These are phyloP conservation scores for Taxawa tesnikishii DNA, from an alignment of 2,329 filamentous ascomycete species.

Conservation along the genomic window DNA sequence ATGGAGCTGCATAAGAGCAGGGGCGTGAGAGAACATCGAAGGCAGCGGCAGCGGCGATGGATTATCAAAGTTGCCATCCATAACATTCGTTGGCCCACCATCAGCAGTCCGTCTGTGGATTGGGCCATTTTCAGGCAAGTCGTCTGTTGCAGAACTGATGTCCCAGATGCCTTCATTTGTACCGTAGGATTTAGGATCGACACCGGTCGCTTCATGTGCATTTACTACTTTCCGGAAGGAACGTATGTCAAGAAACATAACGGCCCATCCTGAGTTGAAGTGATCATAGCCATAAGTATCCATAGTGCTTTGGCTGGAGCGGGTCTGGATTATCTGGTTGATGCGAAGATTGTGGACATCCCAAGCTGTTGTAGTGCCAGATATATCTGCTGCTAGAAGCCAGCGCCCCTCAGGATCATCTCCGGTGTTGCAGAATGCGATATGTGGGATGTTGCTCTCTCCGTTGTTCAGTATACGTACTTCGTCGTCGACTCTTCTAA, in stretches of 20 bases:
- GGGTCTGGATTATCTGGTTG: conserved; percentile 3
- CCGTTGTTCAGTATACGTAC: conserved; percentile 14
- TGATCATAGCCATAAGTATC: conserved; percentile 13
- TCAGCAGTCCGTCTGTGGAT: neutral
- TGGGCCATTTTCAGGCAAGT: conserved; percentile 8
- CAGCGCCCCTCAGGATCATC: conserved; percentile 42
- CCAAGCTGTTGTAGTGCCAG: conserved; percentile 37
- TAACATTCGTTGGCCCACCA: neutral
- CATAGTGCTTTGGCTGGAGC: neutral
- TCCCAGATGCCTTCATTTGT: conserved; percentile 15
- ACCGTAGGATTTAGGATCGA: neutral
- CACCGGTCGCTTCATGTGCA: conserved; percentile 5
- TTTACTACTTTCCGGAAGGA: conserved; percentile 17
- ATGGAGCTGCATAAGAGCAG: neutral
- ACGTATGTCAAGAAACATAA: conserved; percentile 24
- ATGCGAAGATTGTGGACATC: conserved; percentile 18
- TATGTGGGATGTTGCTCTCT: conserved; percentile 41
- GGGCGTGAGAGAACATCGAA: too few relatives aligned
- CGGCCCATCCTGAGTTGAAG: conserved; percentile 22
- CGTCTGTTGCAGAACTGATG: conserved; percentile 14
- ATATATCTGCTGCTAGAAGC: conserved; percentile 46
- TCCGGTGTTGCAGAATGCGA: conserved; percentile 47
- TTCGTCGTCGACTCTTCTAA: too few relatives aligned
- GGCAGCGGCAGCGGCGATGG: neutral
- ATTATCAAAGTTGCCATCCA: neutral